phyloP scores from a whole-genome alignment of 2,329 filamentous ascomycete species.

The Chrysoporthe deuterocubensis region DNA sequence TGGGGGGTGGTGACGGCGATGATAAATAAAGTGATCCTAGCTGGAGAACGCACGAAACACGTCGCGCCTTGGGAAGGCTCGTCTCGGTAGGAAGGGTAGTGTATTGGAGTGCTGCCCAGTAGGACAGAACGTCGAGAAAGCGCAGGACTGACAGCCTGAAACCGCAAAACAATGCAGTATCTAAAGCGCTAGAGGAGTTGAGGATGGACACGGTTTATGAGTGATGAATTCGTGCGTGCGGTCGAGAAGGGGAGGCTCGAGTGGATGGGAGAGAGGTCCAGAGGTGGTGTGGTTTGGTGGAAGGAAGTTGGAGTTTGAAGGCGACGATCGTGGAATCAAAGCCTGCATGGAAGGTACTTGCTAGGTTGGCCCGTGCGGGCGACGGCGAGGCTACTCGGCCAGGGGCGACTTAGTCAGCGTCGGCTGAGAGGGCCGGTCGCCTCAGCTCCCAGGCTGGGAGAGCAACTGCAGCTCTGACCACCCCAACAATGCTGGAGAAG shows the following conservation, averaged over 20 bases:
- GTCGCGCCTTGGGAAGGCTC: background rate
- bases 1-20: background rate
- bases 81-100: background rate
- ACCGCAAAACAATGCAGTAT: background rate
- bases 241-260: background rate
- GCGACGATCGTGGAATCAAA: constrained; percentile 15
- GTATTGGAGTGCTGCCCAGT: constrained; percentile 1
- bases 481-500: background rate
- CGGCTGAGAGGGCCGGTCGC: background rate
- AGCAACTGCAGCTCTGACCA: background rate
- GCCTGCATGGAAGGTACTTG: constrained; percentile 12
- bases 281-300: background rate
- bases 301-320: constrained; percentile 5
- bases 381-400: background rate
- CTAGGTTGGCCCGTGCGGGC: constrained; percentile 9
- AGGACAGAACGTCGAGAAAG: background rate
- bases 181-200: background rate
- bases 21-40: constrained; percentile 25
- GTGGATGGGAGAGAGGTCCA: constrained; percentile 1
- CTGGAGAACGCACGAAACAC: constrained; percentile 6
- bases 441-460: background rate
- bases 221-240: background rate
- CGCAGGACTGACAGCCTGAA: background rate
- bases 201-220: background rate
- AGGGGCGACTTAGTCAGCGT: background rate